phyloP scores from a whole-genome alignment of 768 basidiomycete species.

The Galerina sulciceps region DNA sequence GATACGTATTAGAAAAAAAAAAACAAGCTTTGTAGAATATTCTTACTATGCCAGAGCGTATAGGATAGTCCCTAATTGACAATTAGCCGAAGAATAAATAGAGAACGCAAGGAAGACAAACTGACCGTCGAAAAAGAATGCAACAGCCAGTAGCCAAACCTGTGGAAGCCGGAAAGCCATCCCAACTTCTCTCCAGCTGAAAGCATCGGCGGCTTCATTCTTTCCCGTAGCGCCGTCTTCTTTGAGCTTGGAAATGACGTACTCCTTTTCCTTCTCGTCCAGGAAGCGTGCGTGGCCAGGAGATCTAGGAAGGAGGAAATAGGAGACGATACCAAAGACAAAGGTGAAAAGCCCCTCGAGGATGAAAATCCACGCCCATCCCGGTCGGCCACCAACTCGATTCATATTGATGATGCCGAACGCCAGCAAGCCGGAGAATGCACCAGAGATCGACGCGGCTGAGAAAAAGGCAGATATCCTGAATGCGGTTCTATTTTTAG shows the following conservation, averaged over 20 bases:
- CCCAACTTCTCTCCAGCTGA: slow-evolving; percentile 61
- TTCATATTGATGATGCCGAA: slow-evolving; percentile 68
- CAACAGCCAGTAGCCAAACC: slow-evolving; percentile 51
- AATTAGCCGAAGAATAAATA: neutral
- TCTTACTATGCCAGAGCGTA: slow-evolving; percentile 54
- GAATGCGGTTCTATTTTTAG: slow-evolving; percentile 26
- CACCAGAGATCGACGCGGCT: slow-evolving; percentile 61
- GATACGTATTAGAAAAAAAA: neutral
- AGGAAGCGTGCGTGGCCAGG: slow-evolving; percentile 52
- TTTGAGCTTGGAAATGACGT: slow-evolving; percentile 42
- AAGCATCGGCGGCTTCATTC: slow-evolving; percentile 42
- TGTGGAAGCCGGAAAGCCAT: slow-evolving; percentile 56
- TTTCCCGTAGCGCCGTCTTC: slow-evolving; percentile 43
- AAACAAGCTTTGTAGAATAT: slow-evolving; percentile 6
- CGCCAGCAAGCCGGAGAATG: slow-evolving; percentile 73
- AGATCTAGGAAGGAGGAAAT: slow-evolving; percentile 45
- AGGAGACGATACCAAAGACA: slow-evolving; percentile 55
- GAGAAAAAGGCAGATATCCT: slow-evolving; percentile 55
- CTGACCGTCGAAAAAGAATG: slow-evolving; percentile 58
- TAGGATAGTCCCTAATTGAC: slow-evolving; percentile 41
- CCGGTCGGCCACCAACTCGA: slow-evolving; percentile 53
- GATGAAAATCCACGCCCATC: slow-evolving; percentile 76
- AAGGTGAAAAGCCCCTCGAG: slow-evolving; percentile 70
- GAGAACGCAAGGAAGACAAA: neutral
- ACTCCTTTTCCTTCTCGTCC: slow-evolving; percentile 49